A percentile compares a stretch with the other conserved stretches of the same genome.
phyloP scores from a whole-genome alignment of 2,329 filamentous ascomycete species.

The Calonectria crousiana region DNA sequence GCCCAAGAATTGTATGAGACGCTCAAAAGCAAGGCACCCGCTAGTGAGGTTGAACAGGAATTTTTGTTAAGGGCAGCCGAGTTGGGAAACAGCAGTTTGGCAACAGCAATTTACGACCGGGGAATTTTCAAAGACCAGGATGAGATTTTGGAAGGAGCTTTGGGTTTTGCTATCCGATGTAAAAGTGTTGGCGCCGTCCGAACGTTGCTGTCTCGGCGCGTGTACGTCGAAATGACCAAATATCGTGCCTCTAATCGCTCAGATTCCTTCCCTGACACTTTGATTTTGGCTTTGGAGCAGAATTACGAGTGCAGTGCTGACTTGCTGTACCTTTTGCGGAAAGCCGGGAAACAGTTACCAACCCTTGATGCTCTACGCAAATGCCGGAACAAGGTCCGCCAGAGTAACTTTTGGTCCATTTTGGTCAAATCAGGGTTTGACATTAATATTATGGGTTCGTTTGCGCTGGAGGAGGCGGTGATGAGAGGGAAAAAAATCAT shows the following conservation, averaged over 20 bases:
- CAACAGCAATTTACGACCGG: not conserved
- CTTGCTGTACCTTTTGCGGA: not conserved
- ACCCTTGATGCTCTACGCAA: not conserved
- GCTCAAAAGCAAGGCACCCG: not conserved
- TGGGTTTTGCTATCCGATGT: not conserved
- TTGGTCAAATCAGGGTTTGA: not conserved
- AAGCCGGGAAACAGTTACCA: not conserved
- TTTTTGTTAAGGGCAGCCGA: not conserved
- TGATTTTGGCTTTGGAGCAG: not conserved
- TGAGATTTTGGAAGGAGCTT: not conserved
- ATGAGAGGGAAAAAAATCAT: not conserved
- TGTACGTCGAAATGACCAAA: not conserved
- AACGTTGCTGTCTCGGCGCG: not conserved
- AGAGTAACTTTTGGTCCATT: too few relatives aligned
- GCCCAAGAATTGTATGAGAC: not conserved
- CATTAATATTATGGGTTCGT: not conserved
- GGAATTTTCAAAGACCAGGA: not conserved
- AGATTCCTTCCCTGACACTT: not conserved
- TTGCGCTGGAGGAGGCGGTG: not conserved
- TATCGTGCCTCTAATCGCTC: not conserved
- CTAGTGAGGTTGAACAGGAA: not conserved
- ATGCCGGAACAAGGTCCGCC: too few relatives aligned
- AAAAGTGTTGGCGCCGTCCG: not conserved
- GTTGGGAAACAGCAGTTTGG: not conserved
- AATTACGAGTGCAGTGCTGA: not conserved